Percentiles rank a stretch among this genome's conserved stretches.
Evolutionary conservation across 2,329 filamentous ascomycete species (phyloP).

Genomic region (Aotearoamyces nothofagi): DNA sequence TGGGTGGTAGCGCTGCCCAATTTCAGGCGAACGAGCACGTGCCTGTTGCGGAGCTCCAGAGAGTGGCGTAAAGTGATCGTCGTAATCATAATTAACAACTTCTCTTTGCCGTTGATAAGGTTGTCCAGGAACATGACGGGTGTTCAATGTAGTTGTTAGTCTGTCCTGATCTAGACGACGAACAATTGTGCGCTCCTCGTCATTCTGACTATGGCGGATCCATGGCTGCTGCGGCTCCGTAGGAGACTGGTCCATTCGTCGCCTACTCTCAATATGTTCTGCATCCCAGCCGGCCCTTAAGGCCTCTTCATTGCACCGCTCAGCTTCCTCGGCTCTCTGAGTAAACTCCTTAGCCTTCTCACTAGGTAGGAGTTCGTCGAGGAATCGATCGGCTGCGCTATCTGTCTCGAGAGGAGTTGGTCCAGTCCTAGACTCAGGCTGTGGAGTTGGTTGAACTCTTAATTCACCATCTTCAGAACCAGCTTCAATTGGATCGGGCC

Average conservation of each 20-base stretch:
- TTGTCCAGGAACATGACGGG: constrained; percentile 8
- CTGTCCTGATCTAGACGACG: background rate
- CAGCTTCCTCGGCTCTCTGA: constrained; percentile 4
- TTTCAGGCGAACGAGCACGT: constrained; percentile 17
- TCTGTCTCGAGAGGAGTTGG: constrained; percentile 14
- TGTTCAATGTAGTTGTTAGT: background rate
- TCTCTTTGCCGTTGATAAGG: constrained; percentile 7
- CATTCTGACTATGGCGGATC: constrained; percentile 8
- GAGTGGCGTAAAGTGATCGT: constrained; percentile 14
- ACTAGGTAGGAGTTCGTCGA: constrained; percentile 20
- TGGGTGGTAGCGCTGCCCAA: constrained; percentile 18
- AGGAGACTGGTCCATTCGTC: constrained; percentile 6
- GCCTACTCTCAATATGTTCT: constrained; percentile 6
- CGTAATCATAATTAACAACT: constrained; percentile 10
- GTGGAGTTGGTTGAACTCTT: constrained; percentile 8
- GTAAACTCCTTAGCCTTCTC: constrained; percentile 5
- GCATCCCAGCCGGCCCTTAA: constrained; percentile 8
- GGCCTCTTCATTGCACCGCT: constrained; percentile 6
- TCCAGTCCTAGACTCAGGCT: constrained; percentile 3
- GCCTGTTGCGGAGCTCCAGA: constrained; percentile 6
- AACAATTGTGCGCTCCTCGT: constrained; percentile 3
- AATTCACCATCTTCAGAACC: constrained; percentile 24
- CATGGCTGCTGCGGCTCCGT: too few species aligned
- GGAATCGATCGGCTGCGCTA: constrained; percentile 23
- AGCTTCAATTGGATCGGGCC: constrained; percentile 12